Evolutionary conservation across 805 yeast genomes (phyloP).

Genomic region (Candida adriatica): DNA sequence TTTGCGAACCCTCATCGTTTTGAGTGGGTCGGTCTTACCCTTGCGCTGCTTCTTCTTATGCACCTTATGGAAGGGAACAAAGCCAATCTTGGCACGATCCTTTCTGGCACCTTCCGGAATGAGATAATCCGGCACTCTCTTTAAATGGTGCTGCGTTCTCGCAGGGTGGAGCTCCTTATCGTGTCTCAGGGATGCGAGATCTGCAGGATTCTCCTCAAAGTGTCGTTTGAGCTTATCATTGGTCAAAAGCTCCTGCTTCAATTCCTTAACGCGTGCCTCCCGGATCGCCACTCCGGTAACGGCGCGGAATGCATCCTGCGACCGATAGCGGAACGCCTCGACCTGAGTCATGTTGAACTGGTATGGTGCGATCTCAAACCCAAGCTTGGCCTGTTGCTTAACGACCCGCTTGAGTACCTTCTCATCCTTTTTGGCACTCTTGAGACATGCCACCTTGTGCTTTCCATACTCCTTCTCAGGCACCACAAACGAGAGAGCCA

Average conservation of each 20-base stretch:
- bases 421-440: slow-evolving; percentile 76
- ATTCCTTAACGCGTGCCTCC: slow-evolving; percentile 88
- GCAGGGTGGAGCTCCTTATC: slow-evolving; percentile 84
- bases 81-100: slow-evolving; percentile 50
- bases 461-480: slow-evolving; percentile 79
- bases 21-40: slow-evolving; percentile 59
- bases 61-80: slow-evolving; percentile 64
- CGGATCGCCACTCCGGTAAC: slow-evolving; percentile 85
- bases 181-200: slow-evolving; percentile 80
- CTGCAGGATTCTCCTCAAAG: slow-evolving; percentile 96
- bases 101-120: slow-evolving; percentile 72
- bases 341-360: slow-evolving; percentile 88
- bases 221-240: slow-evolving; percentile 89
- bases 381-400: slow-evolving; percentile 66
- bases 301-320: slow-evolving; percentile 95
- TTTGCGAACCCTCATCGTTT: slow-evolving; percentile 37
- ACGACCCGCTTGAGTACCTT: slow-evolving; percentile 72
- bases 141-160: slow-evolving; percentile 77
- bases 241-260: slow-evolving; percentile 78
- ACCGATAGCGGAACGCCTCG: slow-evolving; percentile 92
- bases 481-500: slow-evolving; percentile 88
- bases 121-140: slow-evolving; percentile 87
- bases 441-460: slow-evolving; percentile 71
- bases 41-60: slow-evolving; percentile 33
- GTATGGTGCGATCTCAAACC: slow-evolving; percentile 76